Base-by-base conservation (phyloP, 257 asterid species). In the Solanum chmielewskii region DNA sequence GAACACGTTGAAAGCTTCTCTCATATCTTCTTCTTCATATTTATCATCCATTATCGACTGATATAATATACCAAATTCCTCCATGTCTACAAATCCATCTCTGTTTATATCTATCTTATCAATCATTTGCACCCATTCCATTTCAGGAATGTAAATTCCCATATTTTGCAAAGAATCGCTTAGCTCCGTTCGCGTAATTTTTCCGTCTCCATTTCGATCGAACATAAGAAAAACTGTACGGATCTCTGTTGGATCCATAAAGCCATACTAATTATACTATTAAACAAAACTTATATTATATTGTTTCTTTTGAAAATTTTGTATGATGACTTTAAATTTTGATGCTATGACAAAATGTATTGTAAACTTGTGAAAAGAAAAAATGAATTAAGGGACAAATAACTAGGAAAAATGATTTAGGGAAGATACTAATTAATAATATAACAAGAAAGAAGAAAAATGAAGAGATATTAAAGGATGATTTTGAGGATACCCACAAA, bases 141-240 rank as follows among this genome's bases (percentile, higher is more conserved):
- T 90, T 64, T 91, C 90, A 6, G 93, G 93, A 11, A 91, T 88
- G 88, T 87, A 86, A 45, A 91, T 91, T 31, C 92, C 91, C 23
- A 91, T 74, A 41, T 91, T 91, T 21, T 80, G 85, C 75, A 90
- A 68, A 8, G 92, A 91, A 66, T 90, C 90, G 42, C 83, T 86
- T 2, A 91, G 71, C 87, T 91, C 90, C 16, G 88, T 90, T 37
- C 86, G 86, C 1, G 93, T 88, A 15, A 91, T 89, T 56, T 90
- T 90, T 1, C 93, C 93, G 21, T 91, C 91, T 1, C 92, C 93
- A 47, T 91, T 91, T 44, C 81, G 84, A 83, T 91, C 92, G 18
- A 91, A 91, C 93, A 91, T 91, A 14, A 87, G 92, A 60, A 91
- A 91, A 27, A 91, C 90, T 85, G 92, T 87, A 31, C 85, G 89